Evolutionary conservation across 1,284 basidiomycete species (phyloP).

Genomic region (Earliella scabrosa): DNA sequence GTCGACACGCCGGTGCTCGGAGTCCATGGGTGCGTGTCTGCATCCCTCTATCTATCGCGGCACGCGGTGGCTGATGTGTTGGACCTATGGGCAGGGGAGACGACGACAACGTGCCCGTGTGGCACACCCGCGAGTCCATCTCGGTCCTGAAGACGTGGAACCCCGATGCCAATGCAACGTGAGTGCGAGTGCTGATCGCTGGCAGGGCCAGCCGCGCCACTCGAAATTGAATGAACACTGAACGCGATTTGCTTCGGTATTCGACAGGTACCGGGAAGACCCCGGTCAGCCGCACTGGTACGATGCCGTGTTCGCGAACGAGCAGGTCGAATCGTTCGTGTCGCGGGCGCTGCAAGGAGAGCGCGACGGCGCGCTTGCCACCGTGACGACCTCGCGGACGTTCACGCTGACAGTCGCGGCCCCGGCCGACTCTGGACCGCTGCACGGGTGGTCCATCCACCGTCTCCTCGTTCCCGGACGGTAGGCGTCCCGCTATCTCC

Average conservation of each 20-base stretch:
- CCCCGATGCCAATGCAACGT: slow-evolving; percentile 56
- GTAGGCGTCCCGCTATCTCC: slow-evolving; percentile 43
- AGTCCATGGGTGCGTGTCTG: slow-evolving; percentile 70
- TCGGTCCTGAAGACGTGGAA: slow-evolving; percentile 61
- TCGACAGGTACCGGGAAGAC: slow-evolving; percentile 66
- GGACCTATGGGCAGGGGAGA: slow-evolving; percentile 50
- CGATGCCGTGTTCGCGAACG: slow-evolving; percentile 57
- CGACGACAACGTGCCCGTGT: slow-evolving; percentile 82
- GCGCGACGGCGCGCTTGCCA: neutral
- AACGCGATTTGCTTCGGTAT: neutral
- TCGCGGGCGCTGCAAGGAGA: slow-evolving; percentile 4
- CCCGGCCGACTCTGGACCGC: slow-evolving; percentile 65
- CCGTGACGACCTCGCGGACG: slow-evolving; percentile 4
- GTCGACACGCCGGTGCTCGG: slow-evolving; percentile 73
- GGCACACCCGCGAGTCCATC: slow-evolving; percentile 74
- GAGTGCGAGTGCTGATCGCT: no score
- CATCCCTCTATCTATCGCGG: neutral
- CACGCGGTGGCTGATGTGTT: no score
- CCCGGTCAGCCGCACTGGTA: slow-evolving; percentile 74
- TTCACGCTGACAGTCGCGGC: slow-evolving; percentile 74
- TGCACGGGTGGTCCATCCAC: slow-evolving; percentile 69
- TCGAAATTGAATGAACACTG: no score
- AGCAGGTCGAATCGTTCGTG: slow-evolving; percentile 59
- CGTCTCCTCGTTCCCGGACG: slow-evolving; percentile 61
- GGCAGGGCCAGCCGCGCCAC: no score